Evolutionary conservation across 2,329 filamentous ascomycete genomes (phyloP).

Genomic region (Botrytis cinerea): DNA sequence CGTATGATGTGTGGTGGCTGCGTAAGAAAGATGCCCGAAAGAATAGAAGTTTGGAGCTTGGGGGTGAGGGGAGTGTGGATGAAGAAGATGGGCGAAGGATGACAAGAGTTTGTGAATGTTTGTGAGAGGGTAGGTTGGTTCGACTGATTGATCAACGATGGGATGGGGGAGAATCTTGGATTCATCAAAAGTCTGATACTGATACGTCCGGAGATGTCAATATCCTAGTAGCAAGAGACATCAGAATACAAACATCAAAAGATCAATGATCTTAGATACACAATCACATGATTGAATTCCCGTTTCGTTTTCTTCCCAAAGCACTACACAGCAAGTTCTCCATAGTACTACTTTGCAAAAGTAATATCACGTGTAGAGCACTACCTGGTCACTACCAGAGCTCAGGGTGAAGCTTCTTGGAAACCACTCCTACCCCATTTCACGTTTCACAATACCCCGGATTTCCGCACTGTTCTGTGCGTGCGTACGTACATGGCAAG

Average conservation of each 20-base stretch:
- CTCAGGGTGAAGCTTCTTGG: neutral
- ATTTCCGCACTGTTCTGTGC: neutral
- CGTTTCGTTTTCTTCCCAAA: neutral
- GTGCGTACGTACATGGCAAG: neutral
- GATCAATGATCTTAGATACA: neutral
- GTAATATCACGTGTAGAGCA: neutral
- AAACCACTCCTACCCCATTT: neutral
- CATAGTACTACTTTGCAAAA: neutral
- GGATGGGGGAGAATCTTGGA: neutral
- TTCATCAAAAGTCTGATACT: neutral
- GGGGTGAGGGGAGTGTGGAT: neutral
- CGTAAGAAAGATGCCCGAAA: neutral
- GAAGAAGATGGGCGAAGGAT: neutral
- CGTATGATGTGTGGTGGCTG: constrained; percentile 1
- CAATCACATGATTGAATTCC: constrained; percentile 2
- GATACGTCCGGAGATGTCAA: neutral
- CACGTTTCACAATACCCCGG: constrained; percentile 12
- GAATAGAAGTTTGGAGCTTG: neutral
- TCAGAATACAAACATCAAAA: neutral
- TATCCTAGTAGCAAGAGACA: neutral
- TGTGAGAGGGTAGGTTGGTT: constrained; percentile 5
- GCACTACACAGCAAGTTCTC: no score
- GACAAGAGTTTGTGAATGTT: neutral
- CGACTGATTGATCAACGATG: neutral
- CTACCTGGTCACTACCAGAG: neutral